Conservation (phyloP, 179 eudicot species). For the Heliamphora pulchella region DNA sequence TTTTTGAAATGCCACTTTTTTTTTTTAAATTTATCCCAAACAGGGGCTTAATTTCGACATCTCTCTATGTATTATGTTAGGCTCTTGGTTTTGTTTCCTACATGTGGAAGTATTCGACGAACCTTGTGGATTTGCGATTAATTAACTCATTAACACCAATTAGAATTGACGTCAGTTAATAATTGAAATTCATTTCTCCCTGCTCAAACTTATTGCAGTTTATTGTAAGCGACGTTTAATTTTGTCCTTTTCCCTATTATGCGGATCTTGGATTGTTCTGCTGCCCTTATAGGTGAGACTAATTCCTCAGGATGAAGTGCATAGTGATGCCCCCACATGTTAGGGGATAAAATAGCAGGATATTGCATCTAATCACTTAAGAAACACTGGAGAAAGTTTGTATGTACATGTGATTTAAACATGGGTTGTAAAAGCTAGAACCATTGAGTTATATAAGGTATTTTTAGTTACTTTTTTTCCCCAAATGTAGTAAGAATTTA, state of each 20-base stretch:
- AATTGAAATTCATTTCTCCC: not conserved
- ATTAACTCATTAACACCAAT: not conserved
- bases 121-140: not conserved
- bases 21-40: too few species aligned
- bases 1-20: too few species aligned
- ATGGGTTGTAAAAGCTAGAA: not conserved
- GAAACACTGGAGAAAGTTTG: too few species aligned
- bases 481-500: too few species aligned
- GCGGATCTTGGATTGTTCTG: not conserved
- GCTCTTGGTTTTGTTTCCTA: not conserved
- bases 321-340: not conserved
- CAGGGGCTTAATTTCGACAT: not conserved
- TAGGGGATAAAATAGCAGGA: not conserved
- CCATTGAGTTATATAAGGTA: not conserved
- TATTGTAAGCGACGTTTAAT: not conserved
- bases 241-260: not conserved
- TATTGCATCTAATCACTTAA: not conserved
- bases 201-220: conserved; percentile 2
- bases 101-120: not conserved
- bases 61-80: not conserved
- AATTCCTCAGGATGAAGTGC: too few species aligned
- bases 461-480: too few species aligned
- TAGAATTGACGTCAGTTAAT: not conserved
- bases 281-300: not conserved
- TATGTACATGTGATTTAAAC: not conserved